A percentile compares a stretch with the other conserved stretches of the same genome.
Evolutionary conservation across 441 rosid species (phyloP).

Genomic region (Populus hybrid): DNA sequence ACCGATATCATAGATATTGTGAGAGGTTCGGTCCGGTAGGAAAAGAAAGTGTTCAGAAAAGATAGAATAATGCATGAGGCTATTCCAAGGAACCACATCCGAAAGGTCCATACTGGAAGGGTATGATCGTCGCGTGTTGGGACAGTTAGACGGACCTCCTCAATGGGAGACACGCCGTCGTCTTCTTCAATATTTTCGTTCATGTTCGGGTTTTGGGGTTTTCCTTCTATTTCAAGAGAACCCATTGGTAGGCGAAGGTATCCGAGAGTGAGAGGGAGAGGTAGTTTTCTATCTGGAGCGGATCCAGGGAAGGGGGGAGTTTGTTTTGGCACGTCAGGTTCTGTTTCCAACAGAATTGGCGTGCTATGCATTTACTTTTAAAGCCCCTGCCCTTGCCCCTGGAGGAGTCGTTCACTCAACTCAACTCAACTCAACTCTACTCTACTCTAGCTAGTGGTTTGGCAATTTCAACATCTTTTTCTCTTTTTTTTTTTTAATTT

Average conservation of each 20-base stretch:
- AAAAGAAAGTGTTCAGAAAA: slow-evolving; percentile 79
- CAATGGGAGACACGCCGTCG: slow-evolving; percentile 53
- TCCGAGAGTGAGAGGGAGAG: neutral
- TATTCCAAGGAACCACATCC: slow-evolving; percentile 71
- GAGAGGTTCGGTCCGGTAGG: slow-evolving; percentile 64
- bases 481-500: too few species aligned
- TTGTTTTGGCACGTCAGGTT: neutral
- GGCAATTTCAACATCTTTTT: neutral
- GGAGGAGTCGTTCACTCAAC: neutral
- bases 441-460: neutral
- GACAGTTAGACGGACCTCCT: slow-evolving; percentile 68
- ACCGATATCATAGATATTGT: slow-evolving; percentile 55
- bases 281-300: neutral
- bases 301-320: neutral
- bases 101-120: slow-evolving; percentile 70
- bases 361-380: neutral
- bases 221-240: slow-evolving; percentile 1
- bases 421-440: neutral
- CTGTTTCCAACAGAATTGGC: neutral
- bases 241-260: neutral
- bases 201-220: neutral
- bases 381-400: neutral
- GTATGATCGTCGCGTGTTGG: slow-evolving; percentile 58
- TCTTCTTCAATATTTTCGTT: slow-evolving; percentile 10
- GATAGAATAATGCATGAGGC: slow-evolving; percentile 59